A percentile compares a stretch with the other conserved stretches of the same genome.
Evolutionary conservation across 495 filamentous ascomycete genomes (phyloP).

Genomic region (Neurospora africana): DNA sequence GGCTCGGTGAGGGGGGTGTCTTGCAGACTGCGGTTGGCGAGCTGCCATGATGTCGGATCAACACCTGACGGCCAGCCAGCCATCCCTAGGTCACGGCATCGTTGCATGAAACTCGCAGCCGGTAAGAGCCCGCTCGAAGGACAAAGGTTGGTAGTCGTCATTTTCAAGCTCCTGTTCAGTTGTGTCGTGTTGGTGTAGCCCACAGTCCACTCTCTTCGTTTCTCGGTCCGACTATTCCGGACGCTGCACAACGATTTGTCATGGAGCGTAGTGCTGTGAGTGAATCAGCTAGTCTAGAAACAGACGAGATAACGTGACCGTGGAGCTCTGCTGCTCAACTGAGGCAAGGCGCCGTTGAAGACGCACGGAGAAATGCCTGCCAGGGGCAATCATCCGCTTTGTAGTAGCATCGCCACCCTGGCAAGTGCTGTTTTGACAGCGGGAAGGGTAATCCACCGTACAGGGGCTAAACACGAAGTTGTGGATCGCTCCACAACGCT

Average conservation of each 20-base stretch:
- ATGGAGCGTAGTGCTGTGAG: not conserved
- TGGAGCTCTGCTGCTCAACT: not conserved
- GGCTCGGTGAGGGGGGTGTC: not conserved
- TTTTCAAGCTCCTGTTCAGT: not conserved
- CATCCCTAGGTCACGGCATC: not conserved
- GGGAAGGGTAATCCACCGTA: not conserved
- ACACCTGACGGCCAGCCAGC: not conserved
- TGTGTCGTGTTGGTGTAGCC: not conserved
- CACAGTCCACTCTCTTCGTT: not conserved
- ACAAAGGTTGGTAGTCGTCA: not conserved
- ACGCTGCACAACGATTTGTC: not conserved
- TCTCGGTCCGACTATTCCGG: not conserved
- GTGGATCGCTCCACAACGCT: not conserved
- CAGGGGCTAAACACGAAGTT: not conserved
- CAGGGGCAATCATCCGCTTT: not conserved
- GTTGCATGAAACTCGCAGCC: not conserved
- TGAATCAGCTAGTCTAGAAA: not conserved
- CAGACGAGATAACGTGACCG: not conserved
- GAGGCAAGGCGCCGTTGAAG: not conserved
- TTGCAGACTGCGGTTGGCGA: not conserved
- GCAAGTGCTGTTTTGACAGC: not conserved
- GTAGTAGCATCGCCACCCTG: not conserved
- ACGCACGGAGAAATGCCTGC: not conserved
- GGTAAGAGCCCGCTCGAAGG: not conserved
- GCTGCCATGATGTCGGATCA: not conserved